phyloP scores from a whole-genome alignment of 331 rosid genomes.

The Phaseolus coccineus region DNA sequence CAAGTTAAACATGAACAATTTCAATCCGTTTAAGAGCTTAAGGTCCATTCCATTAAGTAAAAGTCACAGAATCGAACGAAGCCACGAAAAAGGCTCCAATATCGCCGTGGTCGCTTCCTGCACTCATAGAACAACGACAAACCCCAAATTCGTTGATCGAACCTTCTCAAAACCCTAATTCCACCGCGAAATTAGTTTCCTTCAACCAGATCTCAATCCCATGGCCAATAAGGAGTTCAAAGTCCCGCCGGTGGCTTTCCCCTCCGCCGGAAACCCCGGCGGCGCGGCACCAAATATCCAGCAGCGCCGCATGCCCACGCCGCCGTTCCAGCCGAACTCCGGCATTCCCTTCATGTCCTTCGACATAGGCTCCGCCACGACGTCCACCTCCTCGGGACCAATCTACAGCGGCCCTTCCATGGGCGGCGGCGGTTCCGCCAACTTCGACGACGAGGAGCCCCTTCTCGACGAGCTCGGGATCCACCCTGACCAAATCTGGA shows the following conservation, averaged over 20 bases:
- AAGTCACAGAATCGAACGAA: background rate
- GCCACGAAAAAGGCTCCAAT: background rate
- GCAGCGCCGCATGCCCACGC: constrained; percentile 80
- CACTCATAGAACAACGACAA: background rate
- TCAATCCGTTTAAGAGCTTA: background rate
- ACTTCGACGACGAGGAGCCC: constrained; percentile 95
- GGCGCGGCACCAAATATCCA: constrained; percentile 54
- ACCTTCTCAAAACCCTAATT: constrained; percentile 45
- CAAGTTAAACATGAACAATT: background rate
- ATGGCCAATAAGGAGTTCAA: constrained; percentile 69
- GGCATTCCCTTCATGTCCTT: constrained; percentile 95
- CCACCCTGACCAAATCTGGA: constrained; percentile 98
- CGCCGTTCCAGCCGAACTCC: constrained; percentile 89
- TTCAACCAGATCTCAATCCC: constrained; percentile 21
- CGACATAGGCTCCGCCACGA: constrained; percentile 84
- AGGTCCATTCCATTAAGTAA: background rate
- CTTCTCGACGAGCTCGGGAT: constrained; percentile 97
- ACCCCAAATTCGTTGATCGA: background rate
- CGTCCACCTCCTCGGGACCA: constrained; percentile 66
- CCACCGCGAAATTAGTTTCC: background rate
- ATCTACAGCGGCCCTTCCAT: constrained; percentile 66
- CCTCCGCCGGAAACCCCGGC: constrained; percentile 72
- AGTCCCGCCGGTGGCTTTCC: constrained; percentile 94
- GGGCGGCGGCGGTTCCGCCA: constrained; percentile 52
- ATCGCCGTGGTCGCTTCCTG: background rate